These are phyloP conservation scores for Sphagnum tenellum DNA, from an alignment of 225 moss, liverwort and hornwort species.

Conservation along the genomic window DNA sequence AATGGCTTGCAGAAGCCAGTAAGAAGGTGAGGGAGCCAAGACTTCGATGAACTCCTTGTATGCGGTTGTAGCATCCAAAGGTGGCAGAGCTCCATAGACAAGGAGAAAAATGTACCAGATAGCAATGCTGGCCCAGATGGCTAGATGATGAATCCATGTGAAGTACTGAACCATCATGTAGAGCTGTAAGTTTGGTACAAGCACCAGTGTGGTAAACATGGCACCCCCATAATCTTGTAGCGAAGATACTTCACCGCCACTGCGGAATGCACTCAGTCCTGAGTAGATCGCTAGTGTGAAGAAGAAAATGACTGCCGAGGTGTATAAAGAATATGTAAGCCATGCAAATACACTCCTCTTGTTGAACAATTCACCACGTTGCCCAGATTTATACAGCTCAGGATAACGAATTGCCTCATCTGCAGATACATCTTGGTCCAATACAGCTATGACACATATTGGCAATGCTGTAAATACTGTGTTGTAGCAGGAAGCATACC, in stretches of 20 bases:
- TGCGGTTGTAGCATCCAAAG: conserved; percentile 12
- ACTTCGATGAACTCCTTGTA: conserved; percentile 28
- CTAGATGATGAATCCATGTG: conserved; percentile 40
- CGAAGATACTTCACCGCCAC: conserved; percentile 36
- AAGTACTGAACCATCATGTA: conserved; percentile 37
- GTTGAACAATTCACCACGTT: conserved; percentile 55
- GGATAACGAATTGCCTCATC: conserved; percentile 35
- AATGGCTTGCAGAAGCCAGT: conserved; percentile 40
- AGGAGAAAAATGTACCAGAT: conserved; percentile 34
- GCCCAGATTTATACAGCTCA: conserved; percentile 47
- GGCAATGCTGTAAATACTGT: conserved; percentile 61
- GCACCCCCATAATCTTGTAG: conserved; percentile 50
- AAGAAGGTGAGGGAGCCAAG: conserved; percentile 24
- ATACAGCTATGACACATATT: conserved; percentile 41
- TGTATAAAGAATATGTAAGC: conserved; percentile 42
- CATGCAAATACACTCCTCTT: conserved; percentile 20
- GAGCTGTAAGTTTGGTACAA: conserved; percentile 53
- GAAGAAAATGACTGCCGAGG: conserved; percentile 52
- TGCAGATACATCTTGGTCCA: conserved; percentile 67
- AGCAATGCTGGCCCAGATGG: conserved; percentile 37
- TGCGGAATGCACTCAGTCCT: conserved; percentile 22
- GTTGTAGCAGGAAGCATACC: conserved; percentile 73
- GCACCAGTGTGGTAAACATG: conserved; percentile 48
- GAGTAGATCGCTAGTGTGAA: conserved; percentile 29
- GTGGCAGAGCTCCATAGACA: conserved; percentile 27